phyloP scores from a whole-genome alignment of 345 rosid genomes.

The Eucalyptus marginata region DNA sequence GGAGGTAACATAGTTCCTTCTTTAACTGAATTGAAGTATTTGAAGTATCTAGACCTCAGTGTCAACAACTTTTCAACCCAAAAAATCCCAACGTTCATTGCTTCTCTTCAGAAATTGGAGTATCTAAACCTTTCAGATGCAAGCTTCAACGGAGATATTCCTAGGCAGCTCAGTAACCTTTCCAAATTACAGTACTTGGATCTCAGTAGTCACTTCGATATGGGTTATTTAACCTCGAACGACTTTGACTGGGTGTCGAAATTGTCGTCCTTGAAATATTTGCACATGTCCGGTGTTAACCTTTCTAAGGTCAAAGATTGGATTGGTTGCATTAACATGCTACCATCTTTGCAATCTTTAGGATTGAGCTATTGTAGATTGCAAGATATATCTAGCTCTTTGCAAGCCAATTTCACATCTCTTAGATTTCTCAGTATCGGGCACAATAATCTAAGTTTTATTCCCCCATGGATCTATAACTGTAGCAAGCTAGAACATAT shows the following conservation, averaged over 20 bases:
- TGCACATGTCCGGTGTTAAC: neutral
- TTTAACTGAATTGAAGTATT: neutral
- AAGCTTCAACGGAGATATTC: neutral
- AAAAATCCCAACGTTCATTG: neutral
- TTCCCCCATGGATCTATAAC: neutral
- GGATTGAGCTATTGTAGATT: fast-evolving
- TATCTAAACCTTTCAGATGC: neutral
- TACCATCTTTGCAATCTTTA: neutral
- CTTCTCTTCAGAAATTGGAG: neutral
- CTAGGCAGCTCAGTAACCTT: neutral
- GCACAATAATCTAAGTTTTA: neutral
- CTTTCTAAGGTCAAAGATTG: neutral
- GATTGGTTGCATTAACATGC: neutral
- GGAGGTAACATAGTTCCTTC: neutral
- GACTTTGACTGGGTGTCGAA: neutral
- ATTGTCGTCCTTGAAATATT: neutral
- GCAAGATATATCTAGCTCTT: neutral
- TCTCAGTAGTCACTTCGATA: fast-evolving
- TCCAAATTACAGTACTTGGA: neutral
- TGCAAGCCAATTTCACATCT: neutral
- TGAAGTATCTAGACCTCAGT: neutral
- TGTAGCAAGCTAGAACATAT: neutral
- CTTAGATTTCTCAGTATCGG: neutral
- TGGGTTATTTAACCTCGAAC: fast-evolving
- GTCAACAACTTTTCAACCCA: neutral